A percentile compares a stretch with the other conserved stretches of the same genome.
phyloP scores from a whole-genome alignment of 1,284 basidiomycete species.

The Ceratobasidium sp. region DNA sequence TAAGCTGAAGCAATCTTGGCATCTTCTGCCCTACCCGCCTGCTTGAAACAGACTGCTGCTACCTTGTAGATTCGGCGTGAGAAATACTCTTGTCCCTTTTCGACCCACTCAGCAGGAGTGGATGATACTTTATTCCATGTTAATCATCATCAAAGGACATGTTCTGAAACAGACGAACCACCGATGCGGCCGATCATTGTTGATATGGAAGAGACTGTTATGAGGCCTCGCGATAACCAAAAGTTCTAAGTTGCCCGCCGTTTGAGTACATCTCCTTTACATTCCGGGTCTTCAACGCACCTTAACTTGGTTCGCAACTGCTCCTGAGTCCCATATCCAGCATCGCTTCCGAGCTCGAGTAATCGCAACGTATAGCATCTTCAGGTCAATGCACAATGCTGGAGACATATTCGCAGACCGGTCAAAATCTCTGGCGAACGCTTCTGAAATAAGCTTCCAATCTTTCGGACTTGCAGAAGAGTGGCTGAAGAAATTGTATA shows the following conservation, averaged over 20 bases:
- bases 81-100: conserved; percentile 26
- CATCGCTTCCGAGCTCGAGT: conserved; percentile 39
- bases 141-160: neutral
- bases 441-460: conserved; percentile 7
- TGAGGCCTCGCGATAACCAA: neutral
- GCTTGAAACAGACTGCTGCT: neutral
- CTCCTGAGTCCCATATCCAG: conserved; percentile 41
- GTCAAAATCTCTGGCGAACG: neutral
- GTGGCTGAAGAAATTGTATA: conserved; percentile 41
- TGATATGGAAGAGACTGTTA: neutral
- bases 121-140: neutral
- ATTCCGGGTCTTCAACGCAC: neutral
- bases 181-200: neutral
- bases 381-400: conserved; percentile 34
- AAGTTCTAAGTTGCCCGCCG: neutral
- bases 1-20: neutral
- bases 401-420: neutral
- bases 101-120: neutral
- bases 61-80: conserved; percentile 9
- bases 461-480: conserved; percentile 12
- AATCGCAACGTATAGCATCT: conserved; percentile 40
- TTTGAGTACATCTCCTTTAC: neutral
- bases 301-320: neutral
- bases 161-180: conserved; percentile 1
- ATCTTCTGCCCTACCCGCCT: neutral